Evolutionary conservation across 306 rosid species (phyloP).

Genomic region (Crataegus laevigata): DNA sequence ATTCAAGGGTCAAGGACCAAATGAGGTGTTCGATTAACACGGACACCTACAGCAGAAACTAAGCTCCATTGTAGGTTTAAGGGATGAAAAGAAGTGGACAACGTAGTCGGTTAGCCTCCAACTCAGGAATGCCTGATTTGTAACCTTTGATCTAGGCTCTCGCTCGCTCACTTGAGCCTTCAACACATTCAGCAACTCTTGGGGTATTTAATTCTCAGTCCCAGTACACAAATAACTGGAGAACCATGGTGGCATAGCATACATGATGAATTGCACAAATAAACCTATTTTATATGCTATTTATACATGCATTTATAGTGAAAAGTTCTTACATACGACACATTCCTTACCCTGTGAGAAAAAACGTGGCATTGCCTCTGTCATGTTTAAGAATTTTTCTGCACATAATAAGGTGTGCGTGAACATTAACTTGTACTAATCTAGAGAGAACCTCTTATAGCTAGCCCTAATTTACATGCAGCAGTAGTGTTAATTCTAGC

Average conservation of each 20-base stretch:
- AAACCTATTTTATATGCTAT: no score
- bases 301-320: neutral
- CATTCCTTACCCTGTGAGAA: neutral
- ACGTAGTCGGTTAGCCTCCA: no score
- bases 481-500: neutral
- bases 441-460: neutral
- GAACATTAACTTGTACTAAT: neutral
- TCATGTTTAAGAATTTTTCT: neutral
- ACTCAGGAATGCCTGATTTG: neutral
- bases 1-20: neutral
- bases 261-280: neutral
- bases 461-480: neutral
- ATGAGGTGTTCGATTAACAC: no score
- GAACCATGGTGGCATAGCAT: neutral
- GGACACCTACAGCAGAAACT: neutral
- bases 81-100: neutral
- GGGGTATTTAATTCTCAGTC: neutral
- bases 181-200: neutral
- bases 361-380: neutral
- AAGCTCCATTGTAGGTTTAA: neutral
- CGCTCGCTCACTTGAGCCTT: neutral
- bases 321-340: neutral
- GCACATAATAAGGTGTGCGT: neutral
- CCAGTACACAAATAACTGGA: neutral
- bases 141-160: neutral